Evolutionary conservation across 768 basidiomycete genomes (phyloP).

Genomic region (Mycena chlorophos): DNA sequence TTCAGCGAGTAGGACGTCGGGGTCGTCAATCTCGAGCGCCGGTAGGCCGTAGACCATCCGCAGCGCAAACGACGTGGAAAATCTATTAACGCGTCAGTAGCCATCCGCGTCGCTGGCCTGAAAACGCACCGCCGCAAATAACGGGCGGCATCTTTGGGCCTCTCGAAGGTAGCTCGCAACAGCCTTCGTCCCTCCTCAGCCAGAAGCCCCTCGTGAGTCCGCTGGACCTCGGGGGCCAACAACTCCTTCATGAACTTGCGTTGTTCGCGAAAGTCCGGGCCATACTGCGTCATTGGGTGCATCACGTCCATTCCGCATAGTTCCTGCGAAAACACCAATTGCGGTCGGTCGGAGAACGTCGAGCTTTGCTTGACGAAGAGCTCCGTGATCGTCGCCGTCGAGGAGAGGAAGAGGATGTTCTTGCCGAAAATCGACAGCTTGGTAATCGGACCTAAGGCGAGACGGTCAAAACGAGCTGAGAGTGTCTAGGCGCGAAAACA

Average conservation of each 20-base stretch:
- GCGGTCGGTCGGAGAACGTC: not conserved
- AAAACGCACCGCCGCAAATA: not conserved
- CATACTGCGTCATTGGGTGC: not conserved
- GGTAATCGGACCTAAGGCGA: not conserved
- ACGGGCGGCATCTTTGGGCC: not conserved
- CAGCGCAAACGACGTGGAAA: not conserved
- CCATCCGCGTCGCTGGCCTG: too few relatives aligned
- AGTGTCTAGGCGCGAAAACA: not conserved
- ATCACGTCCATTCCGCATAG: not conserved
- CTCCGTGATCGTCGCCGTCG: not conserved
- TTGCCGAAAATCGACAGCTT: not conserved
- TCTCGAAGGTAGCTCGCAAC: not conserved
- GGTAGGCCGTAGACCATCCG: slow-evolving; percentile 1
- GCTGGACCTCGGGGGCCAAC: not conserved
- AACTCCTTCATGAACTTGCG: not conserved
- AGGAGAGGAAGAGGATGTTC: slow-evolving; percentile 1
- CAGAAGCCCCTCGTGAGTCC: not conserved
- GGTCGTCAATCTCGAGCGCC: not conserved
- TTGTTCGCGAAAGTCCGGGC: not conserved
- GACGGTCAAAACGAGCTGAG: too few relatives aligned
- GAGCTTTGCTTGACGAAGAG: not conserved
- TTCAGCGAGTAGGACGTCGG: not conserved
- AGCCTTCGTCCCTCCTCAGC: not conserved
- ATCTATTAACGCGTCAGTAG: too few relatives aligned
- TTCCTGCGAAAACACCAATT: not conserved